Conservation (phyloP, 2,329 filamentous ascomycete genomes). For the Sarocladiaceae sp. region DNA sequence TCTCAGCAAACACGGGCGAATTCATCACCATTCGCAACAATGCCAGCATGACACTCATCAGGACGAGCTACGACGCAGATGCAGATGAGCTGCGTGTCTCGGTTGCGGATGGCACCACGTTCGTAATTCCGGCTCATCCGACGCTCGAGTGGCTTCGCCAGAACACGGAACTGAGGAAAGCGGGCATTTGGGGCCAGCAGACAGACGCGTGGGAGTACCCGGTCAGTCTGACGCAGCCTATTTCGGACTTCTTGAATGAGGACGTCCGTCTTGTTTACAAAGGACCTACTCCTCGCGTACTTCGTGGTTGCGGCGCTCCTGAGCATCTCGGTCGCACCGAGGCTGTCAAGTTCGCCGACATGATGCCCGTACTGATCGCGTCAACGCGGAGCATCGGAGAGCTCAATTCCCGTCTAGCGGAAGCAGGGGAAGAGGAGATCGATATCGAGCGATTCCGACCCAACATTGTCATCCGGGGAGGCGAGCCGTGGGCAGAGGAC, state of each 20-base stretch:
- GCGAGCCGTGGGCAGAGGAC: constrained; percentile 55
- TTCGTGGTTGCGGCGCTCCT: constrained; percentile 49
- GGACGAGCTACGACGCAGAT: constrained; percentile 22
- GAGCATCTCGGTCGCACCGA: constrained; percentile 46
- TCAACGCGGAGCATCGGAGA: constrained; percentile 50
- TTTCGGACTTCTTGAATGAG: constrained; percentile 49
- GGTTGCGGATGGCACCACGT: constrained; percentile 30
- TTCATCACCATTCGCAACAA: constrained; percentile 59
- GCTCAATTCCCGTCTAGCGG: constrained; percentile 45
- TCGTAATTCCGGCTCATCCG: constrained; percentile 51
- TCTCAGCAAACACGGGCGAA: constrained; percentile 42
- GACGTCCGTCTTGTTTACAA: constrained; percentile 56
- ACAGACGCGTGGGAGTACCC: constrained; percentile 53
- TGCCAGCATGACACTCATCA: constrained; percentile 55
- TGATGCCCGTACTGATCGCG: constrained; percentile 50
- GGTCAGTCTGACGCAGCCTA: constrained; percentile 41
- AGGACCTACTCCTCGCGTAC: constrained; percentile 47
- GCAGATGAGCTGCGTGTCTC: constrained; percentile 41
- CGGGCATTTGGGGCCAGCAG: constrained; percentile 52
- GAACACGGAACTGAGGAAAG: constrained; percentile 42
- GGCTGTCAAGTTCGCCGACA: constrained; percentile 52
- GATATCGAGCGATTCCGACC: constrained; percentile 57
- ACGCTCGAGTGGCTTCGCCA: constrained; percentile 42
- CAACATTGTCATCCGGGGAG: constrained; percentile 54
- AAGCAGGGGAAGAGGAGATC: constrained; percentile 37